Evolutionary conservation across 495 filamentous ascomycete genomes (phyloP).

Genomic region (Penicillium chermesinum): DNA sequence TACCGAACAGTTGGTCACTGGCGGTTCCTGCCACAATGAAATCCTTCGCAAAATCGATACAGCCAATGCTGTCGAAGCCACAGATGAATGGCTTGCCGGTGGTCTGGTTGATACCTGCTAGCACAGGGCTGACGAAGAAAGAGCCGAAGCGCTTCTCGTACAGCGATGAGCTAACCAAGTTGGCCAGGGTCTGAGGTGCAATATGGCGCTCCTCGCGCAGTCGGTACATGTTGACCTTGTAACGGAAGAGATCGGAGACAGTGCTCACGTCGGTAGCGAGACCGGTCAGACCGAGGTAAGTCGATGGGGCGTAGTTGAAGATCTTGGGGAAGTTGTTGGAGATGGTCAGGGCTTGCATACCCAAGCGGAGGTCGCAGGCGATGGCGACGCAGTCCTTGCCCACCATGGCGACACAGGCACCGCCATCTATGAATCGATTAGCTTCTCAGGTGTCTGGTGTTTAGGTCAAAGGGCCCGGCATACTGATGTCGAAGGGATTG

Average conservation of each 20-base stretch:
- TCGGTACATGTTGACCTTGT: conserved; percentile 99
- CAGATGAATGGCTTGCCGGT: conserved; percentile 94
- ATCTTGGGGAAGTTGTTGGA: conserved; percentile 99
- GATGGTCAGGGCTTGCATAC: conserved; percentile 91
- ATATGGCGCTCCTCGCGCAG: conserved; percentile 96
- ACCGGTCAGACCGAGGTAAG: conserved; percentile 94
- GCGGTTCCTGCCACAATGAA: conserved; percentile 98
- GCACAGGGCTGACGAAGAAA: conserved; percentile 89
- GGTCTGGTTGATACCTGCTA: conserved; percentile 90
- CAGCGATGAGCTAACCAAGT: conserved; percentile 81
- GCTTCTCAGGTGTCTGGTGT: conserved; percentile 8
- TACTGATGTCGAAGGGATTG: conserved; percentile 89
- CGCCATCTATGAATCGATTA: conserved; percentile 65
- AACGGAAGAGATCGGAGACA: conserved; percentile 94
- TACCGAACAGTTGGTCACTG: conserved; percentile 95
- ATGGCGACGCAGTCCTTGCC: conserved; percentile 99
- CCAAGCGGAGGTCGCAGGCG: conserved; percentile 96
- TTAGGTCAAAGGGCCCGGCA: conserved; percentile 18
- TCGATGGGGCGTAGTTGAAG: conserved; percentile 87
- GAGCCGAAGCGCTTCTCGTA: conserved; percentile 96
- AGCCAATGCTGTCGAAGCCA: conserved; percentile 98
- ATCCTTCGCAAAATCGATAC: conserved; percentile 98
- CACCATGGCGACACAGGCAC: conserved; percentile 95
- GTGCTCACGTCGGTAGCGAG: conserved; percentile 94
- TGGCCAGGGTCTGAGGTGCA: conserved; percentile 88